Evolutionary conservation across 352 stramenopile genomes (phyloP), one percentile per base, ranked within the genome.

Genomic region (Phytophthora sp.): DNA sequence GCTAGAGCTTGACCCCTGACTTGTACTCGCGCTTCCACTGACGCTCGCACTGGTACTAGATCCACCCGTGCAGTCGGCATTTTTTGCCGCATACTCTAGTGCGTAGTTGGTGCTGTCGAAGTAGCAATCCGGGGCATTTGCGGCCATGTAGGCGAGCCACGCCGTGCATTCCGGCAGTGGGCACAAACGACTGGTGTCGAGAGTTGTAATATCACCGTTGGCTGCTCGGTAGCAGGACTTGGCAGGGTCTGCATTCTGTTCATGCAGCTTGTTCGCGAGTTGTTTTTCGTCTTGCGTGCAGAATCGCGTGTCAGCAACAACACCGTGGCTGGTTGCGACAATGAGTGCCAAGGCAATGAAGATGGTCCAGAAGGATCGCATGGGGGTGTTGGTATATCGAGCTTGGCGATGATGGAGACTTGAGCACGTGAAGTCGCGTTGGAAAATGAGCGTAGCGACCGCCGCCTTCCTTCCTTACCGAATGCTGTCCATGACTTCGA

Each of bases 21-120:
- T 53, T 54, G 24, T 20, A 26, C 28, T 60, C 8, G 31, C 43
- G 18, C 32, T 54, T 30, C 13, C 44, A 27, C 39, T 66, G 15
- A 11, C 41, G 32, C 38, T 66, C 24, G 21, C 31, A 45, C 53
- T 48, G 12, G 13, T 39, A 46, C 43, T 62, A 15, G 28, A 18
- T 24, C 57, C 64, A 21, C 18, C 62, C 13, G 45, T 46, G 46
- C 83, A 92, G 43, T 87, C 79, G 18, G 69, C 66, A 24, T 55
- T 66, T 59, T 90, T 92, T 18, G 62, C 44, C 26, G 42, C 45
- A 58, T 80, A 92, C 37, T 61, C 37, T 11, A 43, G 61, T 21
- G 70, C 69, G 62, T 85, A 89, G 71, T 91, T 88, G 50, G 65
- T 79, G 61, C 79, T 78, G 49, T 88, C 81, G 54, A 84, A 91